Percentiles rank a stretch among this genome's conserved stretches.
Evolutionary conservation across 306 rosid species (phyloP).

Genomic region (Biancaea sappan): DNA sequence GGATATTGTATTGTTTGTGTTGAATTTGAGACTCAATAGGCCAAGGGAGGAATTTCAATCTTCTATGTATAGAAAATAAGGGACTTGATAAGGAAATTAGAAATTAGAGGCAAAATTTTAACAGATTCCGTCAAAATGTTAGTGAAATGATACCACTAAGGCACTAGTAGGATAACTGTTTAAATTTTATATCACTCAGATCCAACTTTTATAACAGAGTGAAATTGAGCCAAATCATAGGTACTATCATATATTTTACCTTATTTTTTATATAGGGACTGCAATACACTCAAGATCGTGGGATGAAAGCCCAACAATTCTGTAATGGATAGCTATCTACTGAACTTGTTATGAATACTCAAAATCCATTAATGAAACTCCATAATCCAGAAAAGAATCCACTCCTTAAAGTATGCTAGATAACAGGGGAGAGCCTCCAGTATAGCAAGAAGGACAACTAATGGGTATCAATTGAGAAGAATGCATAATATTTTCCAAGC

Average conservation of each 20-base stretch:
- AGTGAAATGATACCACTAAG: too few relatives aligned
- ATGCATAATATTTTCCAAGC: background rate
- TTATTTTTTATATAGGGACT: background rate
- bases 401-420: background rate
- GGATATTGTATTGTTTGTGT: too few relatives aligned
- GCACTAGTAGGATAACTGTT: too few relatives aligned
- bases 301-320: background rate
- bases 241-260: background rate
- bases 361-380: constrained; percentile 1
- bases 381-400: background rate
- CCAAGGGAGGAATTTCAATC: too few relatives aligned
- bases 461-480: constrained; percentile 2
- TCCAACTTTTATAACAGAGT: too few relatives aligned
- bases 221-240: too few relatives aligned
- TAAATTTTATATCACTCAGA: too few relatives aligned
- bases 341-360: background rate
- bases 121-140: too few relatives aligned
- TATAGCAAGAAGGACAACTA: background rate
- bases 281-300: background rate
- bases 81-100: too few relatives aligned
- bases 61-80: too few relatives aligned
- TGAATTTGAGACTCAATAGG: too few relatives aligned
- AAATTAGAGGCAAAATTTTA: too few relatives aligned
- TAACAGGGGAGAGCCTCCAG: background rate
- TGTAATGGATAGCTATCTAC: background rate